phyloP scores from a whole-genome alignment of 257 asterid genomes.

The Scutellaria galericulata region DNA sequence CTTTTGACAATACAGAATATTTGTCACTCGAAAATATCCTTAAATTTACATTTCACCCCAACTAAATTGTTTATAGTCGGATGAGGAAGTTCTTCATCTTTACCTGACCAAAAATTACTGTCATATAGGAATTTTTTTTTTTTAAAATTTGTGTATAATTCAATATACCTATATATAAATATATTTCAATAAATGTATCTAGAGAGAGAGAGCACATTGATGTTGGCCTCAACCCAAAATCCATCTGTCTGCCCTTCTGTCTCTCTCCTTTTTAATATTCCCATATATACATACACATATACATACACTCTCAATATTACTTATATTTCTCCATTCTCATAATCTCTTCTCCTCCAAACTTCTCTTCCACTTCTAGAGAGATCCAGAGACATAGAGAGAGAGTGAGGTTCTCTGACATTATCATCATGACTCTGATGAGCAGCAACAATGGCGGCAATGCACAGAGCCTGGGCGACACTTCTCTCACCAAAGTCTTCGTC shows the following conservation, averaged over 20 bases:
- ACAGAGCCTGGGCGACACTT: slow-evolving; percentile 55
- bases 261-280: slow-evolving; percentile 50
- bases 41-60: too few relatives aligned
- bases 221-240: slow-evolving; percentile 62
- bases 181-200: neutral
- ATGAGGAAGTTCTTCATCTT: too few relatives aligned
- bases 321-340: slow-evolving; percentile 27
- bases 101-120: too few relatives aligned
- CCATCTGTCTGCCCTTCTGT: slow-evolving; percentile 83
- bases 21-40: too few relatives aligned
- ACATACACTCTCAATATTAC: slow-evolving; percentile 26
- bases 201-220: slow-evolving; percentile 48
- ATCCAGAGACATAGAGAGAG: neutral
- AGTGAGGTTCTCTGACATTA: neutral
- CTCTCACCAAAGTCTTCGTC: slow-evolving; percentile 85
- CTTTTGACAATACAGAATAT: too few relatives aligned
- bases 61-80: too few relatives aligned
- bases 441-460: slow-evolving; percentile 36
- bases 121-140: too few relatives aligned
- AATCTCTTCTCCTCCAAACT: slow-evolving; percentile 33
- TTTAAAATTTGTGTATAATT: too few relatives aligned
- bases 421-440: slow-evolving; percentile 36
- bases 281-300: slow-evolving; percentile 11
- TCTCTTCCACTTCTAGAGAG: slow-evolving; percentile 30
- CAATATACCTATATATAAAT: neutral